Conservation (phyloP, 805 yeast species). For the Torulaspora gathmanii region DNA sequence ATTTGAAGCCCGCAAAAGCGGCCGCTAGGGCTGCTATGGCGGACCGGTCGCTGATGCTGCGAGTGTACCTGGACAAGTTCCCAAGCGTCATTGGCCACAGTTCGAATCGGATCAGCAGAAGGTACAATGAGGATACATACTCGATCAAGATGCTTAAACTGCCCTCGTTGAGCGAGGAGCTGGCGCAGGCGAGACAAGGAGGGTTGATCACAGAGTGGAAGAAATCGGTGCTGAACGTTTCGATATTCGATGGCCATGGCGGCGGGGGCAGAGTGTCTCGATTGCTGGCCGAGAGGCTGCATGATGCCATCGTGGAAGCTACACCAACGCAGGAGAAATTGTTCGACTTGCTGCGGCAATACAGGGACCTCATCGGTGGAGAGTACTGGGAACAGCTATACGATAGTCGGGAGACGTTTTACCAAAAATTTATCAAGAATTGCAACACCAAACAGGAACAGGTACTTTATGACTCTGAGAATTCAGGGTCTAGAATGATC, state of each 20-base stretch:
- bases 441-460: conserved; percentile 37
- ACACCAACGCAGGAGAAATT: conserved; percentile 34
- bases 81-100: conserved; percentile 62
- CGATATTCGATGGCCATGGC: conserved; percentile 93
- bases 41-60: conserved; percentile 16
- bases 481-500: conserved; percentile 33
- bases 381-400: conserved; percentile 85
- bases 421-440: conserved; percentile 34
- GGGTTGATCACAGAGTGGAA: conserved; percentile 7
- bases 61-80: conserved; percentile 27
- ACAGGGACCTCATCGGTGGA: conserved; percentile 57
- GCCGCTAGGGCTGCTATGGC: conserved; percentile 2
- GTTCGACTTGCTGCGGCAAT: conserved; percentile 47
- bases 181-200: conserved; percentile 20
- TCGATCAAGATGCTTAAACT: conserved; percentile 57
- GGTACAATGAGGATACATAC: conserved; percentile 76
- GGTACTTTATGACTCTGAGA: conserved; percentile 23
- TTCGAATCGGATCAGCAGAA: conserved; percentile 68
- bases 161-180: conserved; percentile 35
- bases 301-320: conserved; percentile 46
- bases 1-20: conserved; percentile 22
- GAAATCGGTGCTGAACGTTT: conserved; percentile 55
- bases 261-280: conserved; percentile 64
- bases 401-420: conserved; percentile 39
- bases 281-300: conserved; percentile 53